Evolutionary conservation across 495 filamentous ascomycete genomes (phyloP).

Genomic region (Aspergillus kassunensis): DNA sequence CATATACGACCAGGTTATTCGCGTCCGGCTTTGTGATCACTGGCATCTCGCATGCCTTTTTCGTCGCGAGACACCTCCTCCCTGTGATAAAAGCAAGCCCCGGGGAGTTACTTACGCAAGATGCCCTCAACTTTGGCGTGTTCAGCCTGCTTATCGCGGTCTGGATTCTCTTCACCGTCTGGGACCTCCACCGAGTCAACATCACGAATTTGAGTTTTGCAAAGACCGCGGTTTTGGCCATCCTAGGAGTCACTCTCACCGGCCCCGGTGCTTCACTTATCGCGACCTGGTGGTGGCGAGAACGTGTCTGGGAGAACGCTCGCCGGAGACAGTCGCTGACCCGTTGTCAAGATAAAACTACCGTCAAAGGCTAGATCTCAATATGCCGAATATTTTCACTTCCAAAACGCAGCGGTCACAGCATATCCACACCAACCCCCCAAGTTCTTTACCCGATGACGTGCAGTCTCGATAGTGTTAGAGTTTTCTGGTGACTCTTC

Average conservation of each 20-base stretch:
- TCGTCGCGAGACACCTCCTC: background rate
- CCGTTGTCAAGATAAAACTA: no score
- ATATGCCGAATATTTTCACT: no score
- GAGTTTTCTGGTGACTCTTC: no score
- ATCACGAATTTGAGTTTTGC: background rate
- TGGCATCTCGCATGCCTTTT: background rate
- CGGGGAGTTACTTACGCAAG: background rate
- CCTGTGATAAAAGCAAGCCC: background rate
- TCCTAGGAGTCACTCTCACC: background rate
- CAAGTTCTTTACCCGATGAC: no score
- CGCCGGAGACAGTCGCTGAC: no score
- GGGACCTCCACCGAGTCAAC: conserved; percentile 12
- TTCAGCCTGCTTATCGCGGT: background rate
- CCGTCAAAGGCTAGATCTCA: no score
- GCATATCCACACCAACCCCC: no score
- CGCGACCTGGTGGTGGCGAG: conserved; percentile 1
- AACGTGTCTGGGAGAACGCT: background rate
- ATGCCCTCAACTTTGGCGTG: background rate
- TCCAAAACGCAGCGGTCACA: no score
- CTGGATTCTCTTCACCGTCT: background rate
- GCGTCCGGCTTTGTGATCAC: background rate
- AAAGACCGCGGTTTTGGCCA: background rate
- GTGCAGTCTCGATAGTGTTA: no score
- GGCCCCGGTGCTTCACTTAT: background rate
- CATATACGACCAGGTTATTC: background rate